Evolutionary conservation across 768 basidiomycete genomes (phyloP), one percentile per base, ranked within the genome.

Genomic region (Mycena haematopus): DNA sequence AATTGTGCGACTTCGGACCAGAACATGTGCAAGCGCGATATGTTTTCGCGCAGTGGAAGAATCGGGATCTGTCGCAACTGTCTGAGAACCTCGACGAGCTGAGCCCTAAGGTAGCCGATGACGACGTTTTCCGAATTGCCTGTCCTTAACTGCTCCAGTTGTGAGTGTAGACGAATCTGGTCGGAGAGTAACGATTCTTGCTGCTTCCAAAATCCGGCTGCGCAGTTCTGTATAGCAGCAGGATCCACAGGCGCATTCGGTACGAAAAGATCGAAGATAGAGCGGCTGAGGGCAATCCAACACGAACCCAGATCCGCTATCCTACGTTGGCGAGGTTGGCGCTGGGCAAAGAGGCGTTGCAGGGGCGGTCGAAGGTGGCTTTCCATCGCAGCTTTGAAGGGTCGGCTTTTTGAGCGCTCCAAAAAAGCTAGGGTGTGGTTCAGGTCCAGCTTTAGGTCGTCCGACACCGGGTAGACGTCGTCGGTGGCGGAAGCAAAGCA

Each of bases 221-320:
- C 76, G 51, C 78, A 83, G 53, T 78, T 80, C 56, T 86, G 80
- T 35, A 88, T 82, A 24, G 86, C 87, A 8, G 89, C 87, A 27
- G 97, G 97, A 73, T 99, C 97, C 52, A 98, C 76, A 2, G 96
- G 94, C 2, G 85, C 77, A 72, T 93, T 84, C 0, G 97, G 95
- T 40, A 99, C 80, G 70, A 90, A 89, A 21, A 96, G 82, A 4
- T 88, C 79, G 24, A 94, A 72, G 25, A 95, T 74, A 56, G 88
- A 66, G 19, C 79, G 80, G 47, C 84, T 82, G 52, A 92, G 70
- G 1, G 81, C 82, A 33, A 93, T 77, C 87, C 90, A 96, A 58
- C 71, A 77, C 25, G 71, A 67, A 10, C 79, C 76, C 61, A 75
- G 40, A 52, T 66, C 60, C 68, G 68, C 51, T 49, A 64, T 64